Conservation (phyloP, 2,329 filamentous ascomycete species). For the Orbilia blumenaviensis region DNA sequence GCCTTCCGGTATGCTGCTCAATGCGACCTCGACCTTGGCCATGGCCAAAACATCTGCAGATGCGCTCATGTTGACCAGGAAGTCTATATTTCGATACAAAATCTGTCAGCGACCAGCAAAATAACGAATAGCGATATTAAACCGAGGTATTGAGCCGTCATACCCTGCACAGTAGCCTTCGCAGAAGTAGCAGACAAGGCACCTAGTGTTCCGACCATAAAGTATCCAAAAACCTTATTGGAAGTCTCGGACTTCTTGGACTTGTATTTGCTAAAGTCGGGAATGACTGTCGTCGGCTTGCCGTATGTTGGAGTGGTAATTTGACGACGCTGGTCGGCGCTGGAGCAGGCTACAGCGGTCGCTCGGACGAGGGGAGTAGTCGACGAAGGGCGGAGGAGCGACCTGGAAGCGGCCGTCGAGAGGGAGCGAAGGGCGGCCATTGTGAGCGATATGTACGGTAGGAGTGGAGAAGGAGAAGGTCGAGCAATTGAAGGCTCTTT, state of each 20-base stretch:
- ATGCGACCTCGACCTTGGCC: constrained; percentile 98
- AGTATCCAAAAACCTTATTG: constrained; percentile 94
- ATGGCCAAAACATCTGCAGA: constrained; percentile 98
- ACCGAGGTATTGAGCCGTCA: constrained; percentile 60
- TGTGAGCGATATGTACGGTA: constrained; percentile 8
- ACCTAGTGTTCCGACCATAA: constrained; percentile 97
- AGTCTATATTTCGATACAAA: constrained; percentile 71
- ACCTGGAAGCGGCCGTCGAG: constrained; percentile 51
- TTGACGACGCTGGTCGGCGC: constrained; percentile 49
- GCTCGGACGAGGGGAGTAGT: constrained; percentile 34
- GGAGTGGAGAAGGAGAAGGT: constrained; percentile 25
- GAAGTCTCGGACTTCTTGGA: constrained; percentile 72
- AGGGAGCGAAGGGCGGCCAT: constrained; percentile 49
- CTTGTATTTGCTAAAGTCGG: constrained; percentile 88
- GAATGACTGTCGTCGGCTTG: constrained; percentile 74
- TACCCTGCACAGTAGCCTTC: constrained; percentile 98
- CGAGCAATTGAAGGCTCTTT: constrained; percentile 43
- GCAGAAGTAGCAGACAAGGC: constrained; percentile 90
- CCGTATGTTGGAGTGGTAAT: constrained; percentile 62
- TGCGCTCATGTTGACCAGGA: constrained; percentile 99
- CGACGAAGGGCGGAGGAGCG: constrained; percentile 49
- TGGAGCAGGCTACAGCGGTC: constrained; percentile 32
- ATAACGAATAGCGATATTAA: constrained; percentile 11
- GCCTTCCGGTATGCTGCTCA: constrained; percentile 91
- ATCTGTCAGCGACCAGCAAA: constrained; percentile 45